Evolutionary conservation across 345 rosid species (phyloP).

Genomic region (Bruguiera parviflora): DNA sequence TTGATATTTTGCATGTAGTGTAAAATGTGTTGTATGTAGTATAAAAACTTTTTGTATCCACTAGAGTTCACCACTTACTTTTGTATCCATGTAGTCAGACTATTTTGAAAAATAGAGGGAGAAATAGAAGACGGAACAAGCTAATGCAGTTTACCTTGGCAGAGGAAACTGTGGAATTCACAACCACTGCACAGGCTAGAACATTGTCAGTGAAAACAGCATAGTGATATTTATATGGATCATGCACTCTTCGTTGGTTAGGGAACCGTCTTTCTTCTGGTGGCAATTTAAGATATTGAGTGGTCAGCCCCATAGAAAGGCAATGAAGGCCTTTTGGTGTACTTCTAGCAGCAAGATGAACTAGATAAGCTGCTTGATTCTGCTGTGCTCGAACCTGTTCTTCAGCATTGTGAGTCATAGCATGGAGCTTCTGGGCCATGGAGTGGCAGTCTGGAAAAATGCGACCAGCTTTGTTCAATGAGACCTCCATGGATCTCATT

Average conservation of each 20-base stretch:
- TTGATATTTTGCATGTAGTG: no score
- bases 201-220: slow-evolving; percentile 29
- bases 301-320: slow-evolving; percentile 27
- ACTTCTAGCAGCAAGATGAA: slow-evolving; percentile 33
- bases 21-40: no score
- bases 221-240: slow-evolving; percentile 36
- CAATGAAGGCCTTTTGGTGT: slow-evolving; percentile 33
- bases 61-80: no score
- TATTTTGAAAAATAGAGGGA: background rate
- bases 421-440: slow-evolving; percentile 65
- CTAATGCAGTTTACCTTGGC: slow-evolving; percentile 50
- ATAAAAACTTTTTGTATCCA: no score
- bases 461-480: slow-evolving; percentile 53
- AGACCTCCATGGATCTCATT: slow-evolving; percentile 57
- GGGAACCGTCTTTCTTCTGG: slow-evolving; percentile 70
- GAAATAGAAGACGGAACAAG: background rate
- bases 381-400: slow-evolving; percentile 66
- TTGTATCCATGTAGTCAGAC: background rate
- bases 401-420: slow-evolving; percentile 71
- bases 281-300: slow-evolving; percentile 39
- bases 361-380: slow-evolving; percentile 58
- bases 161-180: slow-evolving; percentile 32
- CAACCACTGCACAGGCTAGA: slow-evolving; percentile 31
- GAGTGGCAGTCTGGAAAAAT: slow-evolving; percentile 60
- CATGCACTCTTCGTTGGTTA: slow-evolving; percentile 47